Evolutionary conservation across 2,329 filamentous ascomycete species (phyloP).

Genomic region (Acephala macrosclerotiorum): DNA sequence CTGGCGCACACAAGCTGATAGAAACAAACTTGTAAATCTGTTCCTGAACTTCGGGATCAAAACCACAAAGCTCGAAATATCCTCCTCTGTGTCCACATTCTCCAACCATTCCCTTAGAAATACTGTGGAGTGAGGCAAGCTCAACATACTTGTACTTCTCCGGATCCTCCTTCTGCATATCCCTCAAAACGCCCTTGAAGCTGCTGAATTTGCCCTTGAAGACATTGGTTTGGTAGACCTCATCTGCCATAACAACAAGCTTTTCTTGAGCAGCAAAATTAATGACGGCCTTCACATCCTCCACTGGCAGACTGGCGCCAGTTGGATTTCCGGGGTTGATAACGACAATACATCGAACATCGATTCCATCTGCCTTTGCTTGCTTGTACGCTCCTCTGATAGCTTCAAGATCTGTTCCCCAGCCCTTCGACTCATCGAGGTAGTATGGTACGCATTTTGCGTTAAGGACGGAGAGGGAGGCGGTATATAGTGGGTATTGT

Average conservation of each 20-base stretch:
- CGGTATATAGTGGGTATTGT: constrained; percentile 97
- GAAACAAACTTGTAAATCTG: constrained; percentile 99
- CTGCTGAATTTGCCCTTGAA: constrained; percentile 94
- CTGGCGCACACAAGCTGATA: constrained; percentile 95
- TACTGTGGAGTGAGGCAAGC: constrained; percentile 89
- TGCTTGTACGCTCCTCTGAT: constrained; percentile 78
- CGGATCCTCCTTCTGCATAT: constrained; percentile 77
- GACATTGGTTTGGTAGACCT: constrained; percentile 99
- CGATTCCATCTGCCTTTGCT: constrained; percentile 78
- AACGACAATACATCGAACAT: constrained; percentile 92
- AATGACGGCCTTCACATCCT: constrained; percentile 84
- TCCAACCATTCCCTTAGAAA: constrained; percentile 98
- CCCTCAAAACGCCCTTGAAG: constrained; percentile 89
- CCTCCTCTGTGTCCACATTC: constrained; percentile 98
- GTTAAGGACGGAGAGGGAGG: constrained; percentile 85
- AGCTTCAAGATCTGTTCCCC: constrained; percentile 85
- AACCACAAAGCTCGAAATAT: constrained; percentile 95
- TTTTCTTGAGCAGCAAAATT: constrained; percentile 85
- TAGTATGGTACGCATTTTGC: constrained; percentile 91
- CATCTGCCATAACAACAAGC: constrained; percentile 91
- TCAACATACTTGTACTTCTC: constrained; percentile 86
- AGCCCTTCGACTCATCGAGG: constrained; percentile 84
- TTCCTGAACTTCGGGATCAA: constrained; percentile 83
- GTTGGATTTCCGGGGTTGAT: constrained; percentile 99
- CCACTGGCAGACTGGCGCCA: constrained; percentile 80